Evolutionary conservation across 2,329 filamentous ascomycete genomes (phyloP).

Genomic region (Calonectria pauciramosa): DNA sequence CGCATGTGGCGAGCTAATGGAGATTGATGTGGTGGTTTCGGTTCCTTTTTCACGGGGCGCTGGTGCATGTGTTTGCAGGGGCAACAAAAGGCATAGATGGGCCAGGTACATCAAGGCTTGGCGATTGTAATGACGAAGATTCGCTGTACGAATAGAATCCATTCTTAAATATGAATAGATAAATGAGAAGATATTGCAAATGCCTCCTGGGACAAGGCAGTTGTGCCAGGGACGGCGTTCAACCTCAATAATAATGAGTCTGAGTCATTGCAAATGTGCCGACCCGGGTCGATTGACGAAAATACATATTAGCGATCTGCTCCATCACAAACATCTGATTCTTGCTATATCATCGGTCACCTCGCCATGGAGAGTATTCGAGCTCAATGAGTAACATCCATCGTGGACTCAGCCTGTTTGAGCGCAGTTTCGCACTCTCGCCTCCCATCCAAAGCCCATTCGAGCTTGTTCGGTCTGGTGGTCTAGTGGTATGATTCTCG

Average conservation of each 20-base stretch:
- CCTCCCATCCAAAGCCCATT: neutral
- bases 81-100: constrained; percentile 21
- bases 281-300: neutral
- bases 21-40: neutral
- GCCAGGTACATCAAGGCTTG: constrained; percentile 16
- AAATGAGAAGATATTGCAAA: constrained; percentile 6
- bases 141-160: constrained; percentile 18
- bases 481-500: constrained; percentile 81
- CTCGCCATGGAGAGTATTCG: neutral
- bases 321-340: neutral
- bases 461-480: constrained; percentile 58
- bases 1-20: neutral
- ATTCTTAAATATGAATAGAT: constrained; percentile 22
- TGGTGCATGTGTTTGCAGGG: constrained; percentile 21
- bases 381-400: neutral
- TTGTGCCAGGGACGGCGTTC: neutral
- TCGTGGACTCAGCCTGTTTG: neutral
- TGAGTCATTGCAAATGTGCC: neutral
- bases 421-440: neutral
- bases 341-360: neutral
- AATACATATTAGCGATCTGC: neutral
- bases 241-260: neutral
- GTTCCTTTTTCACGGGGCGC: constrained; percentile 24
- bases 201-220: neutral
- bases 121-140: constrained; percentile 11